Base-by-base conservation (phyloP, 345 rosid genomes). In the Triadica sebifera region DNA sequence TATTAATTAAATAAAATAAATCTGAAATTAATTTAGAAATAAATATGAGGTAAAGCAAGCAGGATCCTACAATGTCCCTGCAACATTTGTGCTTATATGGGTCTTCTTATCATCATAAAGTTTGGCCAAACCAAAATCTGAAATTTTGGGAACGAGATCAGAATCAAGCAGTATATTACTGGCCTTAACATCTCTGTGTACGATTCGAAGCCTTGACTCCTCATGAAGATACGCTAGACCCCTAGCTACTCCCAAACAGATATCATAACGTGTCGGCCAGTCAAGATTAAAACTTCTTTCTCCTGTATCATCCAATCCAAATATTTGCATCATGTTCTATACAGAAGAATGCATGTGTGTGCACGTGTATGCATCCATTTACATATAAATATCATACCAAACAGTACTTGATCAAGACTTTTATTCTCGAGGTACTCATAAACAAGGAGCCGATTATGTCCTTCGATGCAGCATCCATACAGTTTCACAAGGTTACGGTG, bases 401-500 rank as follows among this genome's bases (percentile, higher is more conserved):
- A 89, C 13, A 91, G 76, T 70, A 90, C 93, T 65, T 88, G 87
- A 79, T 92, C 93, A 20, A 92, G 91, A 82, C 95, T 90, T 65
- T 83, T 87, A 82, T 88, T 88, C 70, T 85, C 81, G 24, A 85
- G 89, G 78, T 86, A 89, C 84, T 92, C 97, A 10, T 89, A 90
- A 12, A 90, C 92, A 46, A 92, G 91, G 74, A 90, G 87, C n/a
- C 82, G 84, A 45, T 81, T 86, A 1, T 81, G 61, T 8, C 88
- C 91, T 67, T 86, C 90, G 6, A 88, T 86, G 81, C 94, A 88
- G 82, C 90, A 89, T 25, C 94, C 91, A 37, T 87, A 78, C 66
- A 89, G 65, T 81, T 89, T 89, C 60, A 91, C 93, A 49, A 91
- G 92, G 78, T 89, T 91, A 22, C 91, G 85, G 55, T 88, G 91